phyloP scores from a whole-genome alignment of 2,329 filamentous ascomycete species.

The Paracoccidioides brasiliensis region DNA sequence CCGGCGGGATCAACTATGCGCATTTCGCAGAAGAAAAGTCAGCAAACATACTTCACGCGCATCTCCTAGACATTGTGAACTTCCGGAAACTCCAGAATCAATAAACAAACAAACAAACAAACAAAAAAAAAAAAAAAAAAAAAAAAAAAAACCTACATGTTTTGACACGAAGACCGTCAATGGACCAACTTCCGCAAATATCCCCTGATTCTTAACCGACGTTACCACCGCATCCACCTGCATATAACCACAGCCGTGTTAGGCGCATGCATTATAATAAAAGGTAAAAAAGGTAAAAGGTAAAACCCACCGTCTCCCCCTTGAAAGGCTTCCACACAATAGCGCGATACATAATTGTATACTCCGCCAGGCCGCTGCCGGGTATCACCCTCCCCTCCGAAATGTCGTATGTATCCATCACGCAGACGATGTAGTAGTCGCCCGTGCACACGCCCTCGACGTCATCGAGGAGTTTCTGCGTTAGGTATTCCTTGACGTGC shows the following conservation, averaged over 20 bases:
- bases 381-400: constrained; percentile 87
- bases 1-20: constrained; percentile 67
- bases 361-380: constrained; percentile 82
- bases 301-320: constrained; percentile 72
- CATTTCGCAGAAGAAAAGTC: background rate
- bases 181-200: constrained; percentile 47
- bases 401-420: constrained; percentile 93
- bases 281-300: background rate
- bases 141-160: constrained; percentile 47
- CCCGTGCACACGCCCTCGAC: constrained; percentile 93
- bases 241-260: constrained; percentile 15
- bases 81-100: too few species aligned
- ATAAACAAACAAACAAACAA: constrained; percentile 2
- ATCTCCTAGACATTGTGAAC: too few species aligned
- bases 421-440: constrained; percentile 93
- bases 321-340: constrained; percentile 98
- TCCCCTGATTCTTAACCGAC: constrained; percentile 77
- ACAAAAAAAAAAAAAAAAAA: background rate
- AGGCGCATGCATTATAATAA: background rate
- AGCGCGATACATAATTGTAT: constrained; percentile 86
- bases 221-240: constrained; percentile 89
- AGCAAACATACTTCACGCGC: background rate
- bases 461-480: constrained; percentile 76
- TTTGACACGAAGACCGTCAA: constrained; percentile 42
- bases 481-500: constrained; percentile 84